Evolutionary conservation across 257 asterid species (phyloP).

Genomic region (Lycium ferocissimum): DNA sequence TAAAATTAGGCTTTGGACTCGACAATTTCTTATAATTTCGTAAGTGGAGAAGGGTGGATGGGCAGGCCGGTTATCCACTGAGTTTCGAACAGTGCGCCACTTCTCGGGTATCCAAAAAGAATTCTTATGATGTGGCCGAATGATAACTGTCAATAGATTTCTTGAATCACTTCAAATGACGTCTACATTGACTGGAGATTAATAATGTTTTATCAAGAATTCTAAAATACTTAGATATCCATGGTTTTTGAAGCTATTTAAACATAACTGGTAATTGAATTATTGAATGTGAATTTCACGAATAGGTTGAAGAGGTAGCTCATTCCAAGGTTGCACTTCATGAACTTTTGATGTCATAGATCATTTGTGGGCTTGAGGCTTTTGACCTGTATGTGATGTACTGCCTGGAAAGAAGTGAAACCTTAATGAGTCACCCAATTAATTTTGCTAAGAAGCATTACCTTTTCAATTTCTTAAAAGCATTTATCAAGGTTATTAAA

Average conservation of each 20-base stretch:
- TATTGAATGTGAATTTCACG: background rate
- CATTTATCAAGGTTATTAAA: background rate
- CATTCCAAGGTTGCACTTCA: background rate
- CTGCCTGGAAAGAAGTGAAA: background rate
- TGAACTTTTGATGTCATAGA: slow-evolving; percentile 20
- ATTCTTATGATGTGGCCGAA: background rate
- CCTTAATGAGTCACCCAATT: background rate
- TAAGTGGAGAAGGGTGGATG: background rate
- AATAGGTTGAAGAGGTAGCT: slow-evolving; percentile 26
- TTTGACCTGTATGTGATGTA: slow-evolving; percentile 23
- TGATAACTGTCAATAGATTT: background rate
- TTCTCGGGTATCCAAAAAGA: background rate
- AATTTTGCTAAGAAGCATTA: background rate
- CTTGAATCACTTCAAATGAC: background rate
- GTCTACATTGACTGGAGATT: background rate
- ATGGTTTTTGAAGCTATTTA: background rate
- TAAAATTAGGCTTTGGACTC: slow-evolving; percentile 4
- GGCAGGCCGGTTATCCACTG: background rate
- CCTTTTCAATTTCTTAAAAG: slow-evolving; percentile 12
- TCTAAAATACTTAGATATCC: background rate
- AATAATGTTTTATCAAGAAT: background rate
- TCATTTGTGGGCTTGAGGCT: slow-evolving; percentile 19
- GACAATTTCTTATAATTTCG: slow-evolving; percentile 1
- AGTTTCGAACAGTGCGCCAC: background rate
- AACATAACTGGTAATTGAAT: slow-evolving; percentile 7